A percentile compares a stretch with the other conserved stretches of the same genome.
Evolutionary conservation across 148 eudicot species (phyloP).

Genomic region (Rhododendron mucronatum): DNA sequence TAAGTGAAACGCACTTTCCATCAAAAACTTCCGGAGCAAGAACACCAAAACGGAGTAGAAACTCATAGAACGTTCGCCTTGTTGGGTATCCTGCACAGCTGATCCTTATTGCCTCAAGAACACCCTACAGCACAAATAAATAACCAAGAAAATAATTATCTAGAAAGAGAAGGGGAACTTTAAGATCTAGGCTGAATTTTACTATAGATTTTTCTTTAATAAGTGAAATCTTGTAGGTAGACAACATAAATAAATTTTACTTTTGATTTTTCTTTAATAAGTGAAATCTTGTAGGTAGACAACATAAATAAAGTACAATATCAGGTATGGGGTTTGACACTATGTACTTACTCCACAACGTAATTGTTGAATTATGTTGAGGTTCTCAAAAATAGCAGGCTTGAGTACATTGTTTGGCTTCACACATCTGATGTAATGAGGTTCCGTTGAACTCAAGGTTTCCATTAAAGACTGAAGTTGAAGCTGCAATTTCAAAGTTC

Average conservation of each 20-base stretch:
- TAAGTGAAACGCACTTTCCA: slow-evolving; percentile 59
- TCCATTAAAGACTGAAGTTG: slow-evolving; percentile 99
- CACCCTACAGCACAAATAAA: slow-evolving; percentile 61
- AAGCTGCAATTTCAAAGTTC: slow-evolving; percentile 52
- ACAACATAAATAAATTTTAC: not conserved
- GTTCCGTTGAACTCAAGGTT: slow-evolving; percentile 89
- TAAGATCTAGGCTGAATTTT: not conserved
- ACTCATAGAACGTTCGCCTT: slow-evolving; percentile 88
- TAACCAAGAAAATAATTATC: not conserved
- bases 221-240: not conserved
- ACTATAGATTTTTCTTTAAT: not conserved
- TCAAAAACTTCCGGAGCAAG: slow-evolving; percentile 95
- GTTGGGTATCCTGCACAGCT: slow-evolving; percentile 99
- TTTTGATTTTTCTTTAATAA: not conserved
- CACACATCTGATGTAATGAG: slow-evolving; percentile 99
- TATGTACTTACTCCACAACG: slow-evolving; percentile 95
- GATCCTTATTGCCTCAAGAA: slow-evolving; percentile 98
- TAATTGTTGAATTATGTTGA: slow-evolving; percentile 81
- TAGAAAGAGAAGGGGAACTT: not conserved
- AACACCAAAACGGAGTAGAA: slow-evolving; percentile 90
- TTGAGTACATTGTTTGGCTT: slow-evolving; percentile 92
- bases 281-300: not conserved
- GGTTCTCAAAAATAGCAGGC: slow-evolving; percentile 94
- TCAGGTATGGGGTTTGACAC: slow-evolving; percentile 4
- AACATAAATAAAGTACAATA: slow-evolving; percentile 3